Conservation (phyloP, 1,139 yeast genomes). For the Blastobotrys serpentis region DNA sequence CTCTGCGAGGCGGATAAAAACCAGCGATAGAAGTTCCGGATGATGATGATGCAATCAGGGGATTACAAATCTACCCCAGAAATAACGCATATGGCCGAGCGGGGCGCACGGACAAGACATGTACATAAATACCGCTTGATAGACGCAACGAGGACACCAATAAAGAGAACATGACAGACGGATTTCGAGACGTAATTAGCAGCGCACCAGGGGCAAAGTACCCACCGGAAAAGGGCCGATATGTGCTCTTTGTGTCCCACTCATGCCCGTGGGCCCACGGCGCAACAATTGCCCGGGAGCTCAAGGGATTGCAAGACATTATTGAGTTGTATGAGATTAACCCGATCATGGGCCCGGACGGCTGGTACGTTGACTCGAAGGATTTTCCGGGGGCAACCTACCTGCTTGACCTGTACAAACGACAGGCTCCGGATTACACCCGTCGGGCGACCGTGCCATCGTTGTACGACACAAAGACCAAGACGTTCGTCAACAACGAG, state of each 20-base stretch:
- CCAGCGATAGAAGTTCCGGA: too few species aligned
- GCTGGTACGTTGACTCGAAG: conserved; percentile 69
- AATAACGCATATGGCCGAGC: neutral
- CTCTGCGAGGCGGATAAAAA: too few species aligned
- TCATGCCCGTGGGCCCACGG: conserved; percentile 99
- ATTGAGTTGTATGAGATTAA: conserved; percentile 50
- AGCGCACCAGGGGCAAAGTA: conserved; percentile 51
- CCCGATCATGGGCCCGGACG: conserved; percentile 68
- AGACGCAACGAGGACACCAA: too few species aligned
- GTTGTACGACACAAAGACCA: conserved; percentile 79
- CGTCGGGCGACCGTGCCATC: conserved; percentile 92
- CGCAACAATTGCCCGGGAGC: conserved; percentile 65
- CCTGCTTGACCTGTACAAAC: conserved; percentile 67
- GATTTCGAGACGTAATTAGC: conserved; percentile 2
- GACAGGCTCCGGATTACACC: conserved; percentile 68
- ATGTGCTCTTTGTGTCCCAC: conserved; percentile 79
- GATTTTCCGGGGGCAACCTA: conserved; percentile 56
- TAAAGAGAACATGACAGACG: conserved; percentile 7
- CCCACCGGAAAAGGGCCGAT: conserved; percentile 73
- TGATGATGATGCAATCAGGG: too few species aligned
- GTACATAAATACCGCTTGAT: conserved; percentile 2
- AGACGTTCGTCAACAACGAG: conserved; percentile 87
- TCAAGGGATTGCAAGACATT: conserved; percentile 73
- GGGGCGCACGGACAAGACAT: too few species aligned
- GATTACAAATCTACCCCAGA: neutral